Base-by-base conservation (phyloP, 225 moss, liverwort and hornwort genomes). In the Thuidium tamariscinum region DNA sequence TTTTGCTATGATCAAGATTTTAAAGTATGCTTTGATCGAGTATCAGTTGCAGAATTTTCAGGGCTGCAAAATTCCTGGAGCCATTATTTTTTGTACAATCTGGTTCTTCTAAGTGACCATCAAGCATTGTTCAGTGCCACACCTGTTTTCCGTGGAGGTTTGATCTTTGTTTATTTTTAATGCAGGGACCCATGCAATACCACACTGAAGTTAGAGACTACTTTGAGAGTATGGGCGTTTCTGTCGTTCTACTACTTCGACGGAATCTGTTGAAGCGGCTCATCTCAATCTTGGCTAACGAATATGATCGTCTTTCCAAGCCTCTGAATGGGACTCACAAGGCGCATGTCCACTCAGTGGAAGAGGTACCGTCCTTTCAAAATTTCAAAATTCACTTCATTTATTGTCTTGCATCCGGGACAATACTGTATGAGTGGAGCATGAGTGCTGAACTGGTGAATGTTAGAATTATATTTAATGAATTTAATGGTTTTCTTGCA, bases 141-240 rank as follows among this genome's bases (percentile, higher is more conserved):
- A 14, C 32, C 13, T 44, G 15, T 84, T 54, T 65, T 32, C 55
- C 39, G 17, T 67, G 67, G 36, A 69, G 41, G 71, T 30, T 62
- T 83, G 37, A 83, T 62, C 49, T 65, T 76, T 25, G 4, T 30
- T 11, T 46, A 23, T 54, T 64, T 69, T 37, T 16, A 54, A 36
- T 72, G 80, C 87, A 94, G 94, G 94, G 94, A 84, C 93, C 91
- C 37, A 93, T 94, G 91, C 90, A 93, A 84, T 94, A 94, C 79
- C 88, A 88, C 82, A 79, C 49, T 49, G 93, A 91, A 85, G 89
- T 94, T 74, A 77, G 83, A 71, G 89, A 85, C 25, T 94, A 94
- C 75, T 91, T 93, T 83, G 88, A 94, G 77, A 87, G 80, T 60
- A 91, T 86, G 88, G 94, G 94, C 36, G 94, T 94, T 74, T 94